Evolutionary conservation across 768 basidiomycete species (phyloP).

Genomic region (Tricholoma terreum): DNA sequence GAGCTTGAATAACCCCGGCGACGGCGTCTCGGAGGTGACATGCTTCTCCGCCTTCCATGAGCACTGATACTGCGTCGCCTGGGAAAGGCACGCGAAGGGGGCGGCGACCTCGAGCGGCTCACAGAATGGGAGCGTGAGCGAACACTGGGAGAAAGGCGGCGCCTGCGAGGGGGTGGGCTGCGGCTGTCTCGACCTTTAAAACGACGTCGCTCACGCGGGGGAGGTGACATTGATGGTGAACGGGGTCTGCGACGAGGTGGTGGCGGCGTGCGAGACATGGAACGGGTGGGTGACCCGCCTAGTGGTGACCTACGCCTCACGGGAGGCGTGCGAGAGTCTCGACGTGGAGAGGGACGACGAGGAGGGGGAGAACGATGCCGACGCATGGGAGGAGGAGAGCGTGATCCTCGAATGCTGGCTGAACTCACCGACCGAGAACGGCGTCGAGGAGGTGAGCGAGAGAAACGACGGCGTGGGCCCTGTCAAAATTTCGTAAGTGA

Average conservation of each 20-base stretch:
- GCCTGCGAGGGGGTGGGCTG: constrained; percentile 51
- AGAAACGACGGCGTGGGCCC: constrained; percentile 45
- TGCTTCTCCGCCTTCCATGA: constrained; percentile 33
- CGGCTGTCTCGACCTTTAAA: constrained; percentile 44
- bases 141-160: constrained; percentile 37
- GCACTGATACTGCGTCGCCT: constrained; percentile 44
- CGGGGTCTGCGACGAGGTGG: constrained; percentile 36
- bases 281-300: constrained; percentile 48
- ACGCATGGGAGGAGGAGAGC: constrained; percentile 37
- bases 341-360: constrained; percentile 40
- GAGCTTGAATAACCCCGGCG: constrained; percentile 27
- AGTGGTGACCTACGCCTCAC: constrained; percentile 29
- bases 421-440: constrained; percentile 39
- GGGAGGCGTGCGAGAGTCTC: constrained; percentile 31
- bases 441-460: constrained; percentile 48
- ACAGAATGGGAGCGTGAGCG: constrained; percentile 29
- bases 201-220: constrained; percentile 38
- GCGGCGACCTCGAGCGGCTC: constrained; percentile 42
- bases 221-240: constrained; percentile 51
- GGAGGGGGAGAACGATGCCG: constrained; percentile 43
- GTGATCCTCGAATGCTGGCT: constrained; percentile 30
- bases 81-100: constrained; percentile 33
- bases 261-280: constrained; percentile 40
- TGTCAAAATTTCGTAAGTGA: constrained; percentile 16
- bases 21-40: constrained; percentile 23